Conservation (phyloP, 306 rosid genomes). For the Nissolia schottii region DNA sequence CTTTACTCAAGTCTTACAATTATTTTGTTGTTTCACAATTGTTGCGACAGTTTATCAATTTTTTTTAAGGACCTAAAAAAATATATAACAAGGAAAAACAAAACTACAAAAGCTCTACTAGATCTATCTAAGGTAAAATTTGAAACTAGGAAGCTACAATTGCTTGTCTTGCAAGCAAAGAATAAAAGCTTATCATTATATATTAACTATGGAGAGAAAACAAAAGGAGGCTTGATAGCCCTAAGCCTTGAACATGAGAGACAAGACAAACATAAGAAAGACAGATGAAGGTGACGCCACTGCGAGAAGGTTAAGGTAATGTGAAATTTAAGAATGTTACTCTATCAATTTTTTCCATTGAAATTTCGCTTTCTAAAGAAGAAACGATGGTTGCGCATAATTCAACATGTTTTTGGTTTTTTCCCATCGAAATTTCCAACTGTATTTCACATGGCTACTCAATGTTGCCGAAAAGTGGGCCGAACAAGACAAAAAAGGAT, state of each 20-base stretch:
- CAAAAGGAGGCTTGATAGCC: neutral
- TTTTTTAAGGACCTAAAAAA: neutral
- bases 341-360: conserved; percentile 1
- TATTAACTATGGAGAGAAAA: neutral
- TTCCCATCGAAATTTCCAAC: conserved; percentile 10
- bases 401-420: neutral
- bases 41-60: neutral
- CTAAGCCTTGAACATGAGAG: neutral
- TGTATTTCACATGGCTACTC: conserved; percentile 6
- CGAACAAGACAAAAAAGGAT: neutral
- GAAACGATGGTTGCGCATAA: neutral
- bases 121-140: neutral
- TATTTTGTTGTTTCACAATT: neutral
- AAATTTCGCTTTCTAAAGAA: conserved; percentile 1
- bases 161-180: neutral
- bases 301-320: neutral
- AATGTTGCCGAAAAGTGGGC: neutral
- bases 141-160: neutral
- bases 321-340: neutral
- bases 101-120: neutral
- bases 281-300: neutral
- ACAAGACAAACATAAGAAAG: neutral
- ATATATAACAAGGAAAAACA: neutral
- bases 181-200: neutral
- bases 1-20: neutral